Base-by-base conservation (phyloP, 2,329 filamentous ascomycete species). In the Monilinia fructicola region DNA sequence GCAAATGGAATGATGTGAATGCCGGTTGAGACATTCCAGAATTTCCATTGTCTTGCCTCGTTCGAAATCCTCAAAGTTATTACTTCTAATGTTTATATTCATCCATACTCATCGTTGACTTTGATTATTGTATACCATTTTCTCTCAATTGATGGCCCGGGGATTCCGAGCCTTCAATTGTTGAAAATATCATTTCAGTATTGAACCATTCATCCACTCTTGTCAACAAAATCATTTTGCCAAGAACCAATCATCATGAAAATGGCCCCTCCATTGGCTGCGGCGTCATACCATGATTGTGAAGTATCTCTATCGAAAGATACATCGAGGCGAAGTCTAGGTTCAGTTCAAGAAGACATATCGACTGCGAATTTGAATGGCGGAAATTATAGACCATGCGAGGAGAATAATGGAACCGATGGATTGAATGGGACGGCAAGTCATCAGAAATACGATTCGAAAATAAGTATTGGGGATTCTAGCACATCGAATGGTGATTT, bases 261-360 rank as follows among this genome's bases (percentile, higher is more conserved):
- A 40, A 61, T 50, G 58, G 18, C 58, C 12, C 58, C 58, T 60
- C 58, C 58, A 50, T 48, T 60, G n/a, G 44, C 31, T 50, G 6
- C 28, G 44, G 44, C 44, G 46, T 50, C 58, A 26, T 50, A 14
- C 23, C 28, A 21, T 38, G 58, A 50, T 18, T 26, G 7, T 26
- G 28, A 61, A 38, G 58, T 50, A 38, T 14, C 42, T 14, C n/a
- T 48, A 11, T 35, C 44, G n/a, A 38, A 48, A 60, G 31, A 18
- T 60, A 35, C 56, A 35, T 60, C 21, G 21, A 60, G 26, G 42
- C 56, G 42, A 42, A 60, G 56, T 38, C 11, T 60, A 46, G 12
- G 21, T 60, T 48, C 56, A 18, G 42, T 60, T 14, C 56, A 42
- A 60, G 56, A 60, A 48, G 21, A 60, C 23, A 35, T 18, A 48